These are phyloP conservation scores for Acer negundo DNA, from an alignment of 345 rosid genomes.

Conservation along the genomic window DNA sequence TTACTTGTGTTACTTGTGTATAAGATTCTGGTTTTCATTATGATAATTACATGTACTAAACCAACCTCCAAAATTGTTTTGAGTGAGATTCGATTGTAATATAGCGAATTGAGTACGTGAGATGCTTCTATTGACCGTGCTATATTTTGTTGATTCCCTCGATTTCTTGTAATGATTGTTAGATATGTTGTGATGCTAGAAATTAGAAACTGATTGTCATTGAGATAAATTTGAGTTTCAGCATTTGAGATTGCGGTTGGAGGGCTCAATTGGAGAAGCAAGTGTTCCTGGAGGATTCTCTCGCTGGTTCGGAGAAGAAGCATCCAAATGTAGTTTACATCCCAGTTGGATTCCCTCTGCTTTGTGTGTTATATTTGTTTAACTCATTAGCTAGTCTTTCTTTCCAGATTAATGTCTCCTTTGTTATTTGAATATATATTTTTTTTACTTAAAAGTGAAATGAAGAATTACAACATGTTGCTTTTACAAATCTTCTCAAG, in stretches of 20 bases:
- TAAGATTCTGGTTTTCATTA: too few relatives aligned
- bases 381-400: not conserved
- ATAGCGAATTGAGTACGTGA: too few relatives aligned
- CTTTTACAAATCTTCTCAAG: not conserved
- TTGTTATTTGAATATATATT: not conserved
- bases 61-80: too few relatives aligned
- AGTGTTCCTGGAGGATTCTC: not conserved
- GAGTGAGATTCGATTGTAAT: too few relatives aligned
- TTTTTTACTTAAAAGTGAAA: not conserved
- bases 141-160: too few relatives aligned
- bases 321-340: constrained; percentile 6
- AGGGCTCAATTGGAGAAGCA: not conserved
- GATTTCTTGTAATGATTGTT: too few relatives aligned
- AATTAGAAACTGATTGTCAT: not conserved
- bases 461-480: not conserved
- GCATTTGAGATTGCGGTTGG: not conserved
- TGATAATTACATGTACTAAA: too few relatives aligned
- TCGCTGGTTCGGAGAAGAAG: not conserved
- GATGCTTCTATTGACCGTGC: too few relatives aligned
- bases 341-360: not conserved
- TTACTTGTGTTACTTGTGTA: too few relatives aligned
- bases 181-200: not conserved
- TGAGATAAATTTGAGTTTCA: constrained; percentile 5
- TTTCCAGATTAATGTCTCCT: not conserved
- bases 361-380: not conserved